Base-by-base conservation (phyloP, 495 filamentous ascomycete species). In the Monascus purpureus region DNA sequence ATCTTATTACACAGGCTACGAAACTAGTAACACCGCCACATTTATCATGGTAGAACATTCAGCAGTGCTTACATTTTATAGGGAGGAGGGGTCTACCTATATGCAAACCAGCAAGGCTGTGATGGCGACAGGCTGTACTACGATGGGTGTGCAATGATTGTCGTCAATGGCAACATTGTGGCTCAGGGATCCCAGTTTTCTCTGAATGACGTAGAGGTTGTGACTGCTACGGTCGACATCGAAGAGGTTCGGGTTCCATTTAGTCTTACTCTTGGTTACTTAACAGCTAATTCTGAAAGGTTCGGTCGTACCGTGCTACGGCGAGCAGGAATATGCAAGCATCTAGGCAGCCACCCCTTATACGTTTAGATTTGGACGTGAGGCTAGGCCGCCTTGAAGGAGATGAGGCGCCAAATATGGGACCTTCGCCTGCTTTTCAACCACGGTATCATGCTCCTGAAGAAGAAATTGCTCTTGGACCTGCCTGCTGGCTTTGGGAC, bases 401-500 rank as follows among this genome's bases (percentile, higher is more conserved):
- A 15, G 54, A 59, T 14, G 47, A 52, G n/a, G 58, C 63, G 11
- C 53, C 58, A 13, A 35, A 49, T 11, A 48, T 67, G 20, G 45
- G 43, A 9, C 61, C 63, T 4, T 63, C 59, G 2, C 42, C 50
- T n/a, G 40, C 52, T 1, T 49, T 70, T 18, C 39, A 59, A 17
- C 55, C 65, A 1, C 53, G 65, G 3, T 72, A 69, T 31, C 76
- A 84, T 49, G 43, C 52, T 0, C 74, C 77, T 0, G 79, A 85
- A 45, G 79, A 86, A 43, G 82, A 92, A 38, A 80, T 88, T 39
- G 73, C 75, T 0, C 59, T 85, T 0, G 69, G 71, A 0, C 67
- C 74, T 1, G 82, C 73, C 1, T 77, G 74, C 46, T 94, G 73
- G 61, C 56, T 94, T 0, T 94, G 84, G 82, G 82, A 93, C 42